A percentile compares a stretch with the other conserved stretches of the same genome.
Evolutionary conservation across 768 basidiomycete genomes (phyloP).

Genomic region (Sistotremastrum niveocremeum): DNA sequence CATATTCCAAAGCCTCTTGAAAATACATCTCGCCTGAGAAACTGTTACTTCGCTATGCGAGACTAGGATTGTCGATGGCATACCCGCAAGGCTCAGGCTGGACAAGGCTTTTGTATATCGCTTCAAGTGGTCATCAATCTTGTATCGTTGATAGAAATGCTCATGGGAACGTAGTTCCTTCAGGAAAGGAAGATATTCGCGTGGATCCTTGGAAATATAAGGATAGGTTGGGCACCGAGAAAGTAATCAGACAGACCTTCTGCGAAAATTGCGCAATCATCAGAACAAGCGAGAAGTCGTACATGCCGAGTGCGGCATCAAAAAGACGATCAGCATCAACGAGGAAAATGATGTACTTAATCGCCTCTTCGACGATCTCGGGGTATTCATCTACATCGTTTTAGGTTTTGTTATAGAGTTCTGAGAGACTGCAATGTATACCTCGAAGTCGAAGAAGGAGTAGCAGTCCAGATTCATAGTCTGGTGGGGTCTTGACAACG

Average conservation of each 20-base stretch:
- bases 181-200: conserved; percentile 95
- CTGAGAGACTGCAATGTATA: conserved; percentile 18
- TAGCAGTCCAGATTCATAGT: conserved; percentile 73
- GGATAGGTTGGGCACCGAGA: neutral
- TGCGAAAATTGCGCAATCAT: conserved; percentile 96
- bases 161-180: conserved; percentile 75
- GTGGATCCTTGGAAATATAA: conserved; percentile 60
- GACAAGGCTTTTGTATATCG: conserved; percentile 59
- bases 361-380: conserved; percentile 82
- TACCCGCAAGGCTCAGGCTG: conserved; percentile 66
- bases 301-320: conserved; percentile 95
- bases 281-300: conserved; percentile 90
- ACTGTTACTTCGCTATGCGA: neutral
- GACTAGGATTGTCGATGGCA: conserved; percentile 4
- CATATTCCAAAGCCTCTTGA: conserved; percentile 66
- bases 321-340: conserved; percentile 86
- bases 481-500: conserved; percentile 82
- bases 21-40: conserved; percentile 51
- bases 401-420: neutral
- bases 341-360: conserved; percentile 97
- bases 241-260: conserved; percentile 40
- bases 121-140: conserved; percentile 86
- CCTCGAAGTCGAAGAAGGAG: conserved; percentile 70
- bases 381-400: conserved; percentile 38
- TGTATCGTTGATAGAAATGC: conserved; percentile 71